phyloP scores from a whole-genome alignment of 768 basidiomycete genomes.

The Cystobasidium onofrii region DNA sequence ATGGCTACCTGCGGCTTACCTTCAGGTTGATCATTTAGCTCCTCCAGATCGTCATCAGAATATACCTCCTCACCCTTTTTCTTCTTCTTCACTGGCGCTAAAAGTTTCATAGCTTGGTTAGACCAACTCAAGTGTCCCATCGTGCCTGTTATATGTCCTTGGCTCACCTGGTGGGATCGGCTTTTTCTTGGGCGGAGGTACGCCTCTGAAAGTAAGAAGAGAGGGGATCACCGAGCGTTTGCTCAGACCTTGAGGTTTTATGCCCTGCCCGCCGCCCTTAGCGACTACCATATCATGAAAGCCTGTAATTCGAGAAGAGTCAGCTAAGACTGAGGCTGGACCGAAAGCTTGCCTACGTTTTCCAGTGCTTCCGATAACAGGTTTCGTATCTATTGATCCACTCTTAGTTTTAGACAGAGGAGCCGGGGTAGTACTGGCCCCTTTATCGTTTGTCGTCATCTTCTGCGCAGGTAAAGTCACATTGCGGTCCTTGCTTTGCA shows the following conservation, averaged over 20 bases:
- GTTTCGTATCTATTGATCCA: background rate
- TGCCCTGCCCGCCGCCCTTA: conserved; percentile 1
- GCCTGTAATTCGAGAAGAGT: too few species aligned
- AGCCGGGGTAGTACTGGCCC: background rate
- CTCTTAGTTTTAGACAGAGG: background rate
- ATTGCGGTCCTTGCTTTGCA: background rate
- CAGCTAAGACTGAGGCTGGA: too few species aligned
- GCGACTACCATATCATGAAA: conserved; percentile 13
- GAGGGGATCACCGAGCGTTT: background rate
- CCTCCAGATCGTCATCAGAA: conserved; percentile 22
- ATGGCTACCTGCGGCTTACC: too few species aligned
- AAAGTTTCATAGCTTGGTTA: too few species aligned
- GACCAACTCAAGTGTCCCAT: too few species aligned
- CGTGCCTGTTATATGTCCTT: too few species aligned
- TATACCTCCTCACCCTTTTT: conserved; percentile 31
- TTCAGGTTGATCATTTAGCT: conserved; percentile 21
- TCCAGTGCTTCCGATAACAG: background rate
- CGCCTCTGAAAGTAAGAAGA: background rate
- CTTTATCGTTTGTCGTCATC: background rate
- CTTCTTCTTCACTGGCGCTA: conserved; percentile 12
- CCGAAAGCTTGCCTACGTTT: background rate
- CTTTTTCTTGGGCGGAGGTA: conserved; percentile 13
- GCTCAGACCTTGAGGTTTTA: background rate
- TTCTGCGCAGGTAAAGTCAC: background rate
- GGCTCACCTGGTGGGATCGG: conserved; percentile 6